A percentile compares a stretch with the other conserved stretches of the same genome.
phyloP scores from a whole-genome alignment of 208 protist genomes.

The Sergeia podlipaevii region DNA sequence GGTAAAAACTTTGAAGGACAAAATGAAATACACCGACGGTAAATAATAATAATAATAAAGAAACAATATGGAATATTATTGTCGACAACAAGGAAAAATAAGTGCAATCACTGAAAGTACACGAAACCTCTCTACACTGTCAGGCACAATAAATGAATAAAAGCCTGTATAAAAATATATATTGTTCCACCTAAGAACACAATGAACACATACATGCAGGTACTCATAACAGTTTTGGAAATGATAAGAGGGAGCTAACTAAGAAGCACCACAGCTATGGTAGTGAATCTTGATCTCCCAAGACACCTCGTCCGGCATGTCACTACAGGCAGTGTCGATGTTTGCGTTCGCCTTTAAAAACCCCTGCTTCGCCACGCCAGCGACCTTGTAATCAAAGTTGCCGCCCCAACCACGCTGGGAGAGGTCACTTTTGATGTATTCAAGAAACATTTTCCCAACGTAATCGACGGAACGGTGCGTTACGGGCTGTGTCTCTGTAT shows the following conservation, averaged over 20 bases:
- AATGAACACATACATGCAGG: not conserved
- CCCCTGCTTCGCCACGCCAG: slow-evolving; percentile 62
- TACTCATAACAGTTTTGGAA: not conserved
- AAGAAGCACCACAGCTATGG: slow-evolving; percentile 26
- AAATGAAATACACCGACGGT: no score
- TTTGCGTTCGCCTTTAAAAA: slow-evolving; percentile 67
- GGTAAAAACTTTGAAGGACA: no score
- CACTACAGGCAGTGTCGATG: slow-evolving; percentile 38
- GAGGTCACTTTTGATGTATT: slow-evolving; percentile 72
- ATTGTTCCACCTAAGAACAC: not conserved
- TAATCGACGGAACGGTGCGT: slow-evolving; percentile 76
- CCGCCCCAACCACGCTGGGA: slow-evolving; percentile 66
- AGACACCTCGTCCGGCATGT: slow-evolving; percentile 27
- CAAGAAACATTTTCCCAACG: slow-evolving; percentile 82
- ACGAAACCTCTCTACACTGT: no score
- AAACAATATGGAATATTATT: no score
- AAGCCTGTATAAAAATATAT: slow-evolving; percentile 3
- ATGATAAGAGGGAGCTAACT: not conserved
- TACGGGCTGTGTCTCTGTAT: slow-evolving; percentile 32
- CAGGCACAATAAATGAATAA: no score
- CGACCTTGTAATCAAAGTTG: slow-evolving; percentile 84
- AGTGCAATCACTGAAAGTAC: no score
- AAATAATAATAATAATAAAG: no score
- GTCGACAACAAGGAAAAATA: no score
- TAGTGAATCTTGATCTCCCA: slow-evolving; percentile 87